Conservation (phyloP, 2,329 filamentous ascomycete genomes). For the Lachnellula subtilissima region DNA sequence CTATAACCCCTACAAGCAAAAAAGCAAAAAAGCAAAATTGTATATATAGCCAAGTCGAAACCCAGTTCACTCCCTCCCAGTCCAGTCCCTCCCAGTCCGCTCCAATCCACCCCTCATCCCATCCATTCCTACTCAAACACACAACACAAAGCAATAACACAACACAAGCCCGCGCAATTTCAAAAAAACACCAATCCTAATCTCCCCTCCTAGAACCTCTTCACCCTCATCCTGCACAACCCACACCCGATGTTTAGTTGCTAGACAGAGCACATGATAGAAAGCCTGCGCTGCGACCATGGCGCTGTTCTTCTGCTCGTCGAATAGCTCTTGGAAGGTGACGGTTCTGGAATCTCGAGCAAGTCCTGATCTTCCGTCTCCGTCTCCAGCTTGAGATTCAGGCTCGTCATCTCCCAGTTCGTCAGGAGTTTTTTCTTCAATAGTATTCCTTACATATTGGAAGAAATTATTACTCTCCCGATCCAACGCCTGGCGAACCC, state of each 20-base stretch:
- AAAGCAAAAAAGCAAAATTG: no score
- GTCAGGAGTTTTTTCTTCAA: conserved; percentile 34
- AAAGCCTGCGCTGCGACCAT: conserved; percentile 70
- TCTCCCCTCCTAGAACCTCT: conserved; percentile 20
- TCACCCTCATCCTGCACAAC: conserved; percentile 50
- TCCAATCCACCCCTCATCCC: neutral
- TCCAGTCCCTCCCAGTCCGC: no score
- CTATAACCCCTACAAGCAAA: no score
- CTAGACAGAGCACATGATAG: conserved; percentile 67
- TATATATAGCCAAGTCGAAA: no score
- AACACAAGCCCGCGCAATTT: neutral
- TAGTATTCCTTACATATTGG: conserved; percentile 48
- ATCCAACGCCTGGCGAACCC: conserved; percentile 49
- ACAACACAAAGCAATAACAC: neutral
- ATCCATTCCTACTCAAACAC: neutral
- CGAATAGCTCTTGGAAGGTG: conserved; percentile 65
- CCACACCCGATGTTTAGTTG: conserved; percentile 57
- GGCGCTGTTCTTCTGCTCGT: conserved; percentile 45
- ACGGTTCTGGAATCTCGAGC: conserved; percentile 34
- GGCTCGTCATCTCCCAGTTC: conserved; percentile 11
- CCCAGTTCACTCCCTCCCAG: no score
- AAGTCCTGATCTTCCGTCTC: conserved; percentile 29
- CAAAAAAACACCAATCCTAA: conserved; percentile 25
- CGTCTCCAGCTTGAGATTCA: conserved; percentile 7
- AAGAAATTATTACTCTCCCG: conserved; percentile 59